phyloP scores from a whole-genome alignment of 768 basidiomycete genomes.

The Russula emetica region DNA sequence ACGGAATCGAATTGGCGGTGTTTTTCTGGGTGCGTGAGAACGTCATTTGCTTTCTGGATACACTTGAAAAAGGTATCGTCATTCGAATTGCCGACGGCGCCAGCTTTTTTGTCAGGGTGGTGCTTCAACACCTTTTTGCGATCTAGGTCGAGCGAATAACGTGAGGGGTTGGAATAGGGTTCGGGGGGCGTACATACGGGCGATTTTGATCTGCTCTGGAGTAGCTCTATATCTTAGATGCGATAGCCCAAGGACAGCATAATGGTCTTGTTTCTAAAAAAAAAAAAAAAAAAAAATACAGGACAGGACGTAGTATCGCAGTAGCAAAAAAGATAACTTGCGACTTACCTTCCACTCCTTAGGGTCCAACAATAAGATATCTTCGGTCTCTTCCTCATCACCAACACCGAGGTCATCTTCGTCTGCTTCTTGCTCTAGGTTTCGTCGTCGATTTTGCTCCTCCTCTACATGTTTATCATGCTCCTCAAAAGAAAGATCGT shows the following conservation, averaged over 20 bases:
- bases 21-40: constrained; percentile 80
- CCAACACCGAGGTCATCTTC: constrained; percentile 87
- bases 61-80: constrained; percentile 99
- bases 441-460: constrained; percentile 48
- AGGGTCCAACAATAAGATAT: constrained; percentile 74
- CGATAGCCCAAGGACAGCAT: constrained; percentile 92
- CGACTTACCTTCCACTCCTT: constrained; percentile 92
- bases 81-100: constrained; percentile 71
- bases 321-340: neutral
- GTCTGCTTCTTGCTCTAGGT: constrained; percentile 46
- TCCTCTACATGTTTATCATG: constrained; percentile 66
- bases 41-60: constrained; percentile 97
- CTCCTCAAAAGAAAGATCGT: constrained; percentile 77
- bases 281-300: neutral
- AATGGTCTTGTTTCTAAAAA: constrained; percentile 94
- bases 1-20: constrained; percentile 96
- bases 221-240: constrained; percentile 83
- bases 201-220: constrained; percentile 90
- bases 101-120: constrained; percentile 92
- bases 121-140: constrained; percentile 97
- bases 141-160: constrained; percentile 46
- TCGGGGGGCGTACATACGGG: constrained; percentile 70
- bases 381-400: constrained; percentile 76
- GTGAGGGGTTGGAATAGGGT: constrained; percentile 3
- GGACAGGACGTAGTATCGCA: neutral